Conservation (phyloP, 495 filamentous ascomycete species). For the Tuber borchii region DNA sequence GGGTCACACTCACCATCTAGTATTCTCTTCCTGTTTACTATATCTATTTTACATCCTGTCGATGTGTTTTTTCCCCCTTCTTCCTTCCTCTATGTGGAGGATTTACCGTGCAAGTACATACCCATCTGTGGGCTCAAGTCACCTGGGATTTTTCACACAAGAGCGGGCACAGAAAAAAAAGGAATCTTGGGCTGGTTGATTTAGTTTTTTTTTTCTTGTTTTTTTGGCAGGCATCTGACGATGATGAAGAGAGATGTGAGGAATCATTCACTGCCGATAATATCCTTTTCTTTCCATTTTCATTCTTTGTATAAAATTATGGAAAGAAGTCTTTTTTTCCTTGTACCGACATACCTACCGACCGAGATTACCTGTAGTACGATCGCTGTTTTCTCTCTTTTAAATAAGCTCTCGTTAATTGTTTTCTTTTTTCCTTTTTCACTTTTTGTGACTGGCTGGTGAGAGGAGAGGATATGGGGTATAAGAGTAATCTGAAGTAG, state of each 20-base stretch:
- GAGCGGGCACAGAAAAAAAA: not conserved
- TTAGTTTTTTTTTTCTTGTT: not conserved
- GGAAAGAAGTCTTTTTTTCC: not conserved
- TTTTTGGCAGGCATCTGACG: not conserved
- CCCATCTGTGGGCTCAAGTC: not conserved
- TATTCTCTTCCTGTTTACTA: not conserved
- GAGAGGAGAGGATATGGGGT: not conserved
- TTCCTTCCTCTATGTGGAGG: not conserved
- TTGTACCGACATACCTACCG: not conserved
- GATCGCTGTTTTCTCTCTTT: not conserved
- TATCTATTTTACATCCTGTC: conserved; percentile 1
- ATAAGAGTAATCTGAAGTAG: not conserved
- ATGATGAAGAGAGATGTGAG: not conserved
- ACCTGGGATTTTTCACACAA: not conserved
- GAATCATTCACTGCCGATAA: not conserved
- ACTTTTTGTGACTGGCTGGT: not conserved
- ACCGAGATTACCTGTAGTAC: not conserved
- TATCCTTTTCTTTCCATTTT: not conserved
- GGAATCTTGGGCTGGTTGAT: conserved; percentile 1
- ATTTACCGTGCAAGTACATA: not conserved
- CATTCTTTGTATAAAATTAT: not conserved
- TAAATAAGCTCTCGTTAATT: not conserved
- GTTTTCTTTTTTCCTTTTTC: not conserved
- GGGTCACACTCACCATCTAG: not conserved
- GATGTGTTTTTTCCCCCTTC: not conserved